Base-by-base conservation (phyloP, 345 rosid genomes). In the Noccaea caerulescens region DNA sequence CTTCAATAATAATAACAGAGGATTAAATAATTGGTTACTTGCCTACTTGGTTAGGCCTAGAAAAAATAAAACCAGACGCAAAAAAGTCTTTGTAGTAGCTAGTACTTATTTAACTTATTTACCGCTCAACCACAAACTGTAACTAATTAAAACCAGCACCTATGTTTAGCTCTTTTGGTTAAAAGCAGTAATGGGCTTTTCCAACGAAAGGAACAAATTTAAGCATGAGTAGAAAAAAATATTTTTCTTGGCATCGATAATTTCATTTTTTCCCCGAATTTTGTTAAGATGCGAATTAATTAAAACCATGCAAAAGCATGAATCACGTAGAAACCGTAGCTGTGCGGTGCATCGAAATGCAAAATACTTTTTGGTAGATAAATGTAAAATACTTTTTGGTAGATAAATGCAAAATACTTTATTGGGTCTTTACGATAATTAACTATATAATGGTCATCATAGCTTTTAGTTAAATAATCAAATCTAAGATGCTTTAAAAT, bases 401-500 rank as follows among this genome's bases (percentile, higher is more conserved):
- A 16, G 27, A 25, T 25, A 25, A 25, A 25, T 25, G 20, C 63
- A 12, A 46, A 16, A 16, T n/a, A 69, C 33, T 49, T 38, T 14
- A 58, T 23, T 33, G 33, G 34, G 11, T 55, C 53, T 54, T 32
- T 55, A 11, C 1, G 45, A 9, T 58, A 23, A 20, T 10, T 46
- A 12, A 49, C 20, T 18, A 41, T 18, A 58, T 58, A 41, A 16
- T 72, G 62, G 55, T 55, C 42, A 63, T 46, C 12, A 64, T 55
- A 16, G 43, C n/a, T 73, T 46, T 49, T 56, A 58, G 18, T 73
- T 47, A 65, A 16, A 46, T 73, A 57, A 65, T 37, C 45, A 57
- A 57, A 57, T 38, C 3, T 23, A 66, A 57, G 64, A 73, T 56
- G 65, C 59, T 46, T 73, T 56, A 5, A 11, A 39, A 41, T 47